phyloP scores from a whole-genome alignment of 2,329 filamentous ascomycete species.

The Hortaea sp. region DNA sequence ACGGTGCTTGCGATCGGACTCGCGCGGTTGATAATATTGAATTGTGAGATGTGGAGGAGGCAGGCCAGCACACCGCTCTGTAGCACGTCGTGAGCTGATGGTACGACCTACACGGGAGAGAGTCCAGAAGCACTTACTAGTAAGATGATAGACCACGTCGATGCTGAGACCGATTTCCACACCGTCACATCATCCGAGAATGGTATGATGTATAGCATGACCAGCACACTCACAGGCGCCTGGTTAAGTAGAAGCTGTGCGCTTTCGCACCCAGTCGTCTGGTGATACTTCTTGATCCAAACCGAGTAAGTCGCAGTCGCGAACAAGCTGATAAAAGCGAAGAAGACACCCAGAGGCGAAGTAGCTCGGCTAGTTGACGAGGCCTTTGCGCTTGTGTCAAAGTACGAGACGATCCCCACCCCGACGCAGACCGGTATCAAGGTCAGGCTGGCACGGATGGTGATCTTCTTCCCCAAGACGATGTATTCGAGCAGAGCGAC shows the following conservation, averaged over 20 bases:
- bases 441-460: constrained; percentile 43
- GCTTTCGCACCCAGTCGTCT: constrained; percentile 55
- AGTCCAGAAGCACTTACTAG: constrained; percentile 35
- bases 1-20: constrained; percentile 26
- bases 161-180: constrained; percentile 40
- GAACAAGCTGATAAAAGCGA: constrained; percentile 54
- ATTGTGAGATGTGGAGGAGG: constrained; percentile 46
- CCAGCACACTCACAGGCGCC: constrained; percentile 51
- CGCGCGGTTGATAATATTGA: constrained; percentile 24
- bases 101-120: no score
- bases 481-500: constrained; percentile 57
- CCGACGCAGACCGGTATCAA: constrained; percentile 52
- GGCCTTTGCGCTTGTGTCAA: constrained; percentile 42
- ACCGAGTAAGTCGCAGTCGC: constrained; percentile 59
- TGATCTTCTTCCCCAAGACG: constrained; percentile 49
- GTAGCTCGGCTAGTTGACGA: constrained; percentile 41
- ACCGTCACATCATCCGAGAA: constrained; percentile 55
- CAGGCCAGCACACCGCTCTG: constrained; percentile 55
- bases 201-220: constrained; percentile 56
- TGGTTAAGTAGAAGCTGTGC: constrained; percentile 63
- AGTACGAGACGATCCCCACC: constrained; percentile 58
- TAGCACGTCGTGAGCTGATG: constrained; percentile 3
- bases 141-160: constrained; percentile 38
- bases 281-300: constrained; percentile 57
- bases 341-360: constrained; percentile 49